Evolutionary conservation across 169 alveolate species (phyloP), one percentile per base, ranked within the genome.

Genomic region (Babesia ovis): DNA sequence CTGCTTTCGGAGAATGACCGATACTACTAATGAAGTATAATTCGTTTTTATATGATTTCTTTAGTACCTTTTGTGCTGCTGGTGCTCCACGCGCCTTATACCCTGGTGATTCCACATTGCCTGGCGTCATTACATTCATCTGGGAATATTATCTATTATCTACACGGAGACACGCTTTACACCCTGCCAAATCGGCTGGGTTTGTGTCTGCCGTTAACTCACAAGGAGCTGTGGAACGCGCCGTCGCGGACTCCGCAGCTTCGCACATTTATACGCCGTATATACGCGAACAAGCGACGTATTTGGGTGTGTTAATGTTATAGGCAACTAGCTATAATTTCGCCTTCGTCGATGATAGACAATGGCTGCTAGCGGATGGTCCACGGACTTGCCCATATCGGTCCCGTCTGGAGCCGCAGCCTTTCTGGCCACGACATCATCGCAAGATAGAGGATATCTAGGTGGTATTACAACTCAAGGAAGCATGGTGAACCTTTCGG

Each of bases 21-120:
- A 37, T 41, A 39, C 2, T 22, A 29, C 35, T 22, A 32, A 39
- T n/a, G 42, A 60, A 22, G 25, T 3, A 18, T 60, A 41, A 60
- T 60, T 57, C 18, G 18, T 16, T 55, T 55, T 2, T 29, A 3
- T 31, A 16, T 55, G 66, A 18, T 29, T 55, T 23, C 6, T 34
- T 5, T 35, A 39, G 14, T 39, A 14, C 14, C 46, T 39, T 4
- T 16, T 35, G 67, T 31, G 67, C 67, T 48, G 32, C 20, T 48
- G 56, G 20, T 48, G 67, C 67, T 32, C 27, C 50, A 11, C 45
- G 45, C 50, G 67, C 67, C 67, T 32, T 57, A 57, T 48, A 34
- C 51, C 45, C 34, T 32, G 34, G 11, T 6, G 67, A 57, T 57
- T 57, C 67, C 67, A 20, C 25, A 12, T 12, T 9, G 8, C 14